Conservation (phyloP, 768 basidiomycete genomes). For the Gloeopeniophorella convolvens region DNA sequence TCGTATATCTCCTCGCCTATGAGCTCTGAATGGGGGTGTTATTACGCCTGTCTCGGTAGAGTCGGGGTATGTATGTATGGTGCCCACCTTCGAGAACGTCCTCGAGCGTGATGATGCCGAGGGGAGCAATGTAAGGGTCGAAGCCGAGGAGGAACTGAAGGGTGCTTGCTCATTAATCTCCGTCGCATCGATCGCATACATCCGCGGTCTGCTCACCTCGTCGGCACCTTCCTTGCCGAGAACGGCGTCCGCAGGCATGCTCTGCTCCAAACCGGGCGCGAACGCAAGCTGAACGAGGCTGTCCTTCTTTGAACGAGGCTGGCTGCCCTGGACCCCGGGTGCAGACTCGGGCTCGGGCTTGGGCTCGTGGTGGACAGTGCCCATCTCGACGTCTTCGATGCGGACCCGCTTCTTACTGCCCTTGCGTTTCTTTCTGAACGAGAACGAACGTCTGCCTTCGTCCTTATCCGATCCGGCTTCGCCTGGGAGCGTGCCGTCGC, state of each 20-base stretch:
- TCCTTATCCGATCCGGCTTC: constrained; percentile 20
- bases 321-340: constrained; percentile 4
- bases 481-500: constrained; percentile 23
- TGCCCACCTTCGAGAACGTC: constrained; percentile 79
- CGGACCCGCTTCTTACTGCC: constrained; percentile 16
- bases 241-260: constrained; percentile 85
- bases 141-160: constrained; percentile 70
- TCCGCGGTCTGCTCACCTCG: constrained; percentile 45
- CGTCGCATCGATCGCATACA: too few species aligned
- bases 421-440: constrained; percentile 23
- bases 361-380: constrained; percentile 18
- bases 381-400: constrained; percentile 29
- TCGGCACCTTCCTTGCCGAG: constrained; percentile 67
- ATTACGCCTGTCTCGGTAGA: neutral
- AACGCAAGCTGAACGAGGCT: constrained; percentile 28
- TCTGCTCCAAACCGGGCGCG: constrained; percentile 51
- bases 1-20: constrained; percentile 93
- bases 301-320: constrained; percentile 20
- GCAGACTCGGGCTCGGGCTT: constrained; percentile 26
- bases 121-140: constrained; percentile 75
- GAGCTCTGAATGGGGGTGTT: constrained; percentile 46
- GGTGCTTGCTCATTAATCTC: neutral
- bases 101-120: constrained; percentile 90
- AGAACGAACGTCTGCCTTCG: constrained; percentile 14
- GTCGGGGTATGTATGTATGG: neutral